phyloP scores from a whole-genome alignment of 306 rosid species.

The Prunus armeniaca region DNA sequence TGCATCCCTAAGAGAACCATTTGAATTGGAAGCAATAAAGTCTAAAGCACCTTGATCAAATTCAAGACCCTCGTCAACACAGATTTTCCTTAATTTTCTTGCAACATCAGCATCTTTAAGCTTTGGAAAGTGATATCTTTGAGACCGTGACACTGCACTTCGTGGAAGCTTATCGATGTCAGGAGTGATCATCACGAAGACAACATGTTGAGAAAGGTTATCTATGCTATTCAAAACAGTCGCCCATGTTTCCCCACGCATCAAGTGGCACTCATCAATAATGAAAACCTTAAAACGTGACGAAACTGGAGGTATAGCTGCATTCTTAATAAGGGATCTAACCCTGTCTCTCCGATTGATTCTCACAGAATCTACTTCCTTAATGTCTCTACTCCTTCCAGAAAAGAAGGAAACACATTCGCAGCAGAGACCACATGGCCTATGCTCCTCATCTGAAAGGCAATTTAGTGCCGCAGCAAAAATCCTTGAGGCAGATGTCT shows the following conservation, averaged over 20 bases:
- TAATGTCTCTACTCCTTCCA: conserved; percentile 70
- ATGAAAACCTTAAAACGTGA: conserved; percentile 78
- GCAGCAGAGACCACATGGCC: conserved; percentile 74
- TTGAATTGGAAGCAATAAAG: conserved; percentile 66
- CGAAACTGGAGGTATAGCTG: conserved; percentile 50
- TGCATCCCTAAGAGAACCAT: conserved; percentile 86
- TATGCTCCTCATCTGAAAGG: conserved; percentile 44
- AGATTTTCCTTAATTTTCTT: conserved; percentile 51
- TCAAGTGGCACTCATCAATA: conserved; percentile 79
- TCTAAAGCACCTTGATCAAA: conserved; percentile 67
- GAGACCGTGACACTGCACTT: conserved; percentile 65
- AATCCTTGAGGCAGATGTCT: conserved; percentile 75
- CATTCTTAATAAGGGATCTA: conserved; percentile 62
- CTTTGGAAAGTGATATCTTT: conserved; percentile 69
- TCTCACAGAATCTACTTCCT: conserved; percentile 69
- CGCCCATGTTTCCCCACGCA: conserved; percentile 64
- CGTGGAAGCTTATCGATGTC: conserved; percentile 66
- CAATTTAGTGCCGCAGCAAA: conserved; percentile 90
- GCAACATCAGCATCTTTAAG: conserved; percentile 67
- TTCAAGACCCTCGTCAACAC: conserved; percentile 59
- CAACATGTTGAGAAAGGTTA: conserved; percentile 54
- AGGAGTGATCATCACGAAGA: conserved; percentile 81
- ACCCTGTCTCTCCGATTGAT: conserved; percentile 61
- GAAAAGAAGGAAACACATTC: conserved; percentile 66
- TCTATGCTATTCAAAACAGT: conserved; percentile 57